Base-by-base conservation (phyloP, 805 yeast genomes). In the Cyberlindnera veronae region DNA sequence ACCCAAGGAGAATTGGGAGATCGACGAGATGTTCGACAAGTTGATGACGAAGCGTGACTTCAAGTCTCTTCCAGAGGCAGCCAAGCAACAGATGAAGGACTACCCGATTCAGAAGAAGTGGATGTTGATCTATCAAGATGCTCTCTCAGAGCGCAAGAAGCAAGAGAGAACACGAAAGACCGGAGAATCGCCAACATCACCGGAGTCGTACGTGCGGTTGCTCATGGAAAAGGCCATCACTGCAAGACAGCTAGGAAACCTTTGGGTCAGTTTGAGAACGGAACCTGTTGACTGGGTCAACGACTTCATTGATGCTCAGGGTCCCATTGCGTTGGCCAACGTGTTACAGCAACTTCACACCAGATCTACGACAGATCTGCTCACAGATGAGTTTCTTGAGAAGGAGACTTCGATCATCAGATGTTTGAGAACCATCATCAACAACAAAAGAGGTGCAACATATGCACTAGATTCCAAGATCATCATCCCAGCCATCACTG, bases 221-320 rank as follows among this genome's bases (percentile, higher is more conserved):
- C 71, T 93, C 48, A 72, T 90, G 55, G 80, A 84, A 27, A 83
- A 84, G 52, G 63, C 77, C 23, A 79, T 90, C 39, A 69, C 84
- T 1, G 66, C 78, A 4, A 77, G 76, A 38, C 87, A 90, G 58
- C 67, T 91, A 48, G 86, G 84, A 29, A 85, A 85, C 50, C 71
- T 93, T 38, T 87, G 93, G 84, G 96, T 93, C 6, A 87, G 95
- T 34, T 68, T 91, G 31, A 77, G 98, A 48, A 88, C 98, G 0
- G 98, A 91, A 58, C 89, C 90, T 18, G 68, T 79, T 17, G 74
- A 68, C 27, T 91, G 98, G 97, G 93, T 87, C 0, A 71, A 76
- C 35, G 71, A 69, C 17, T 93, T 93, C 53, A 69, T 88, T n/a
- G 78, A 72, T 37, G 72, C 77, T 32, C 95, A 87, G 58, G 98